Evolutionary conservation across 352 stramenopile genomes (phyloP).

Genomic region (Phytophthora meadii): DNA sequence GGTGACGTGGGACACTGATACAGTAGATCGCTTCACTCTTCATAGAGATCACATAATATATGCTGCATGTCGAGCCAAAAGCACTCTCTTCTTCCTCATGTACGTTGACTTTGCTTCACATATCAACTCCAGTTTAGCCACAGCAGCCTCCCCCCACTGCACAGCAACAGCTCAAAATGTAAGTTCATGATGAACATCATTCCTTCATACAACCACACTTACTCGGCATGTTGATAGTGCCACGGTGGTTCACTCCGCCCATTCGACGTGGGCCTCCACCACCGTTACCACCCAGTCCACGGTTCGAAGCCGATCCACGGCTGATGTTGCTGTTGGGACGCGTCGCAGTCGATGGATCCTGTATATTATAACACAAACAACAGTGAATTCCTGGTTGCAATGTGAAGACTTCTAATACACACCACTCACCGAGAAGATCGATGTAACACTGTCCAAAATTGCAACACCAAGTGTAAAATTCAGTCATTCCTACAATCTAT

Average conservation of each 20-base stretch:
- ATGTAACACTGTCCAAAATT: slow-evolving; percentile 39
- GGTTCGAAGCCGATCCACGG: slow-evolving; percentile 23
- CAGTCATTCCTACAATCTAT: not conserved
- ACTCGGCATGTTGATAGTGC: slow-evolving; percentile 57
- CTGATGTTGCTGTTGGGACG: slow-evolving; percentile 45
- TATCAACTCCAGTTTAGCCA: slow-evolving; percentile 31
- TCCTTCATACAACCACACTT: no score
- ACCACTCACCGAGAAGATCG: slow-evolving; percentile 63
- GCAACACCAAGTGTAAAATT: slow-evolving; percentile 4
- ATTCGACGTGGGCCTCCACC: slow-evolving; percentile 53
- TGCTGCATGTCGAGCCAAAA: slow-evolving; percentile 28
- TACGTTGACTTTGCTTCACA: not conserved
- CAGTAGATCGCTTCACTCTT: slow-evolving; percentile 22
- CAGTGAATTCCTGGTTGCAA: slow-evolving; percentile 4
- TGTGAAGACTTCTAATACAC: not conserved
- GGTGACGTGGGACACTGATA: slow-evolving; percentile 7
- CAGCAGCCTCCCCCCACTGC: slow-evolving; percentile 68
- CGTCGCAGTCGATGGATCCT: slow-evolving; percentile 57
- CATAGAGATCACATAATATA: slow-evolving; percentile 49
- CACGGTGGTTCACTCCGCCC: slow-evolving; percentile 58
- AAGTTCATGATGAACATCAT: not conserved
- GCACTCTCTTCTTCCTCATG: not conserved
- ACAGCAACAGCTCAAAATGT: slow-evolving; percentile 16
- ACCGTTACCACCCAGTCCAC: slow-evolving; percentile 22
- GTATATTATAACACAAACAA: not conserved